Base-by-base conservation (phyloP, 2,329 filamentous ascomycete species). In the Thielaviopsis musarum region DNA sequence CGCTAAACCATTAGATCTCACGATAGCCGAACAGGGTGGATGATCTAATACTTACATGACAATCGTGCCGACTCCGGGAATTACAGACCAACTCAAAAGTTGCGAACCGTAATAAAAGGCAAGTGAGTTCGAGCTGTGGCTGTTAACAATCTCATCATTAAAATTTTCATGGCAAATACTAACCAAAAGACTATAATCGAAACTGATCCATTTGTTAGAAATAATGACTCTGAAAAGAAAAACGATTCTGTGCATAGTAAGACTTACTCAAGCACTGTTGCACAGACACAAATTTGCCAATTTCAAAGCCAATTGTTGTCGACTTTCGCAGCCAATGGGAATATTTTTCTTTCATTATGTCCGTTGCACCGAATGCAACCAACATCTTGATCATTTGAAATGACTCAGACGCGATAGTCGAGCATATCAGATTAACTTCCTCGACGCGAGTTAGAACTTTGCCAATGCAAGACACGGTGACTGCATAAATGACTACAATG, bases 381-480 rank as follows among this genome's bases (percentile, higher is more conserved):
- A 76, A 69, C n/a, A 73, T 74, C 10, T 73, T 70, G 24, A 75
- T 71, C 0, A 72, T 70, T 1, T 65, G 63, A 45, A 77, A 69
- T 0, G 71, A 68, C 61, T 76, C 74, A 1, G 69, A 70, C 0
- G 73, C 72, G 26, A 75, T 65, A 9, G 69, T 66, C 1, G 68
- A 64, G 57, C 73, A 66, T 49, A 69, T 67, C 19, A 68, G 65
- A 9, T 74, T 69, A 1, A 70, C 67, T 49, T 73, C 67, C 38
- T 72, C 67, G 7, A 73, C 66, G 7, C 62, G 64, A 54, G 68
- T 65, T n/a, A 71, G 67, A 1, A 64, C 56, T 34, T 69, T 68
- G 6, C 69, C 63, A 6, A 72, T 66, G 2, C 69, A 56, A 0
- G 73, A 72, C 0, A 70, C 51, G 1, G 68, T 67, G 6, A 71